Evolutionary conservation across 345 rosid species (phyloP), one percentile per base, ranked within the genome.

Genomic region (Arabidopsis suecica): DNA sequence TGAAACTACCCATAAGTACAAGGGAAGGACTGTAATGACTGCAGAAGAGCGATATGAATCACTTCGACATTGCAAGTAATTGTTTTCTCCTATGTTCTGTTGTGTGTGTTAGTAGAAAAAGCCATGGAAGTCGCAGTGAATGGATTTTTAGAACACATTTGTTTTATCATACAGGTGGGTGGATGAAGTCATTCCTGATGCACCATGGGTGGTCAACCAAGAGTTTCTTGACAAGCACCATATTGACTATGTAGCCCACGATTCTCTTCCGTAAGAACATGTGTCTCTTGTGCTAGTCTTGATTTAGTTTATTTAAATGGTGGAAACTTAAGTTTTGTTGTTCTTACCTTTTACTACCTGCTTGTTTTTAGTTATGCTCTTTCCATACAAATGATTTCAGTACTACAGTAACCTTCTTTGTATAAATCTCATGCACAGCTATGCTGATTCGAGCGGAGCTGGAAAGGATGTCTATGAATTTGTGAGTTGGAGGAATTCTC

Each of bases 41-140:
- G 97, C 85, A 49, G 81, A 72, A 1, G 98, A 91, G 75, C 93
- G 98, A 45, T 91, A 91, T 37, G 98, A 93, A 75, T 91, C 97
- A 40, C 98, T 93, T 71, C 97, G 96, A 16, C 98, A 93, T 70
- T 93, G 98, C 98, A 93, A 85, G 98, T 93, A 86, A 53, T 34
- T n/a, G 9, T 58, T 11, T 42, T 65, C 23, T 34, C 44, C 25
- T 37, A 7, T 76, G 48, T 33, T 32, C 9, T 72, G 23, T 48
- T 74, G 56, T 37, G 7, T 54, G 44, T 34, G 37, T 41, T 65
- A 48, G 30, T 66, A 65, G 11, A 11, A 28, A 28, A 28, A 73
- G 44, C 37, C 45, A 16, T 64, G 63, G 61, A 30, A 33, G 45
- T 58, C 66, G 37, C 1, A 42, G 5, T 2, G 53, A 41, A 2